Evolutionary conservation across 495 filamentous ascomycete genomes (phyloP).

Genomic region (Xylaria grammica): DNA sequence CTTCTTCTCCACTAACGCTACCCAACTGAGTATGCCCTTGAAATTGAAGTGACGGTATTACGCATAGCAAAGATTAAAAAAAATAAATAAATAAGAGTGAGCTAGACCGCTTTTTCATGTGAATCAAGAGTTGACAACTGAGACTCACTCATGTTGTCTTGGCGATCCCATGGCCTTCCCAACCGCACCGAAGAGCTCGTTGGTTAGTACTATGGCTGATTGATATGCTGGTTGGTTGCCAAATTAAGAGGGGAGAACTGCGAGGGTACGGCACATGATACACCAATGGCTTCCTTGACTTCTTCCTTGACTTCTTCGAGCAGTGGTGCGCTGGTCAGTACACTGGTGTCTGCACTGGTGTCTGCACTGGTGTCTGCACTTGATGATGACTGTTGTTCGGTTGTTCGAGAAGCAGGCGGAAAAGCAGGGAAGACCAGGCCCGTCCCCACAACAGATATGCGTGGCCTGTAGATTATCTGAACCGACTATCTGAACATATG

Average conservation of each 20-base stretch:
- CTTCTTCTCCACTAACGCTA: constrained; percentile 4
- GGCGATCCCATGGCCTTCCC: neutral
- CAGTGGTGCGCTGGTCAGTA: neutral
- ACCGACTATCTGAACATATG: no score
- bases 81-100: neutral
- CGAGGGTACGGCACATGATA: constrained; percentile 7
- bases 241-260: neutral
- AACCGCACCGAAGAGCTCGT: neutral
- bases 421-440: no score
- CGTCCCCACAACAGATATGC: constrained; percentile 12
- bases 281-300: constrained; percentile 9
- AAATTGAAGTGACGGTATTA: neutral
- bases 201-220: neutral
- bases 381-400: no score
- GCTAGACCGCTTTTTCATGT: constrained; percentile 16
- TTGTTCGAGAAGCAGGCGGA: no score
- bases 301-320: constrained; percentile 16
- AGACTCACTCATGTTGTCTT: neutral
- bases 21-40: no score
- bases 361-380: neutral
- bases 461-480: constrained; percentile 2
- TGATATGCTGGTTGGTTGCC: neutral
- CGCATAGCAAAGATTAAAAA: neutral
- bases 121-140: neutral
- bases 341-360: neutral